These are phyloP conservation scores for Penicillium sp. DNA, from an alignment of 2,329 filamentous ascomycete species.

Conservation along the genomic window DNA sequence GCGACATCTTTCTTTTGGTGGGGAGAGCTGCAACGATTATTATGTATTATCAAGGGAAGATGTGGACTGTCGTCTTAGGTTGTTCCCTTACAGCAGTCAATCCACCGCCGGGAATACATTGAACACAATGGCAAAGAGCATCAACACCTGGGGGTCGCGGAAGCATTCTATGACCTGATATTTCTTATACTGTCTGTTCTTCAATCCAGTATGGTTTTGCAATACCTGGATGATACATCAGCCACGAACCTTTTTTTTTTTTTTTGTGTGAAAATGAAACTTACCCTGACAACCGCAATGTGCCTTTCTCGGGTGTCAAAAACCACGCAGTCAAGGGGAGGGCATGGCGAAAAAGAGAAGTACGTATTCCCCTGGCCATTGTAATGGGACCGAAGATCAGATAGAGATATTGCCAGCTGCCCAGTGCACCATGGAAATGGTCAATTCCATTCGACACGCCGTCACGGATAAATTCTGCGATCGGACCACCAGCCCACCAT, in stretches of 20 bases:
- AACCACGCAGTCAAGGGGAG: neutral
- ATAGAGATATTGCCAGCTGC: neutral
- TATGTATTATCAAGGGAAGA: neutral
- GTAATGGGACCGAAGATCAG: neutral
- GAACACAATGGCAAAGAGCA: neutral
- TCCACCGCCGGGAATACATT: neutral
- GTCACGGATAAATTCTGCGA: neutral
- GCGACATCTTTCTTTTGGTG: neutral
- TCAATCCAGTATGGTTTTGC: neutral
- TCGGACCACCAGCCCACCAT: neutral
- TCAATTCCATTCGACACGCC: neutral
- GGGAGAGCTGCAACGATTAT: neutral
- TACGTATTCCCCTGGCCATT: neutral
- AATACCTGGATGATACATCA: neutral
- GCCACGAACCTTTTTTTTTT: no score
- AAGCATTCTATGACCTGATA: neutral
- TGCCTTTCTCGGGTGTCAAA: neutral
- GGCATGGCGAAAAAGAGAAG: neutral
- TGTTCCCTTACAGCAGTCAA: neutral
- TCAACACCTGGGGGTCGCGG: neutral
- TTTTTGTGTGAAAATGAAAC: neutral
- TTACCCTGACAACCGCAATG: neutral
- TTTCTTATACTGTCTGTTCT: neutral
- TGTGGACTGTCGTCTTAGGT: neutral
- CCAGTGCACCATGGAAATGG: neutral